Evolutionary conservation across 345 rosid genomes (phyloP).

Genomic region (Rhizophora apiculata): DNA sequence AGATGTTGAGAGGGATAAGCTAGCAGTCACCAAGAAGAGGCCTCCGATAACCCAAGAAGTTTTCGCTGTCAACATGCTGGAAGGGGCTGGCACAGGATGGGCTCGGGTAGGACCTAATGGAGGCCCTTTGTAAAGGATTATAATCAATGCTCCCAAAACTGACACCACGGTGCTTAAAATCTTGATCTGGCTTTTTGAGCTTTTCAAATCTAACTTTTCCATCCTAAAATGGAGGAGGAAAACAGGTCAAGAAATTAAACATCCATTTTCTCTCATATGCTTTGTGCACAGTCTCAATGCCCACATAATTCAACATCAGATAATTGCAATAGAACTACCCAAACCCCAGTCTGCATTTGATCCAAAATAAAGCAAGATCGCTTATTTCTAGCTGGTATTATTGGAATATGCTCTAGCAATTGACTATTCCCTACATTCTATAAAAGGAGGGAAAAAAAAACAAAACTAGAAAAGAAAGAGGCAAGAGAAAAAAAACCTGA

Average conservation of each 20-base stretch:
- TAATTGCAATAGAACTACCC: neutral
- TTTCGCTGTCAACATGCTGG: slow-evolving; percentile 1
- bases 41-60: slow-evolving; percentile 49
- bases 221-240: slow-evolving; percentile 29
- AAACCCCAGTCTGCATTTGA: neutral
- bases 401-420: neutral
- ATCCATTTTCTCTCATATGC: neutral
- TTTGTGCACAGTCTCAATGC: neutral
- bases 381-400: neutral
- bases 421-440: neutral
- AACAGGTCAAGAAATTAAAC: neutral
- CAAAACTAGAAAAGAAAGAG: neutral
- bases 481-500: slow-evolving; percentile 44
- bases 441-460: neutral
- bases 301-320: neutral
- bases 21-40: slow-evolving; percentile 33
- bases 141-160: slow-evolving; percentile 44
- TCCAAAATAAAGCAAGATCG: neutral
- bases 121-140: slow-evolving; percentile 49
- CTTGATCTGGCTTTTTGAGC: slow-evolving; percentile 43
- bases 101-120: slow-evolving; percentile 15
- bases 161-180: slow-evolving; percentile 39
- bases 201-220: slow-evolving; percentile 46
- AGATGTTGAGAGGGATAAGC: slow-evolving; percentile 32
- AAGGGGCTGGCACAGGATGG: slow-evolving; percentile 10